Percentiles rank a stretch among this genome's conserved stretches.
Conservation (phyloP, 305 asterid genomes). For the Solanum aculeatissimum region DNA sequence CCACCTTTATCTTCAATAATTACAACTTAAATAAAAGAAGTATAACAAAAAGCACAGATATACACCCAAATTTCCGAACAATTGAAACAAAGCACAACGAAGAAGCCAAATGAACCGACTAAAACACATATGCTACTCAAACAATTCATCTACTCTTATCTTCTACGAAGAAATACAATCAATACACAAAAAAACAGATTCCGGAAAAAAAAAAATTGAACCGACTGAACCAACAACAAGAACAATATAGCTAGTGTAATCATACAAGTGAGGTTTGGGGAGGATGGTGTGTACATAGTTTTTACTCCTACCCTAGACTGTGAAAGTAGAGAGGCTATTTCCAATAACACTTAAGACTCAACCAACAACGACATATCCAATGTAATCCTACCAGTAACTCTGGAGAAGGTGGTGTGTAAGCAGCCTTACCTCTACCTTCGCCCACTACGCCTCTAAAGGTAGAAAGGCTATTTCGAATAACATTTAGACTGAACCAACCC, state of each 20-base stretch:
- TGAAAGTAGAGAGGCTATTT: neutral
- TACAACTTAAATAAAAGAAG: neutral
- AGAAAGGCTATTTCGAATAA: neutral
- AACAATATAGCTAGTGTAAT: neutral
- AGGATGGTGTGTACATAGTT: neutral
- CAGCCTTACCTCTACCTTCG: neutral
- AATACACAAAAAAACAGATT: neutral
- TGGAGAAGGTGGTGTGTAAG: neutral
- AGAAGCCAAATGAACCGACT: neutral
- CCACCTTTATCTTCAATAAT: neutral
- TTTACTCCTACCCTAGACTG: neutral
- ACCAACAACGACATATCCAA: neutral
- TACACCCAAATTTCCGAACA: neutral
- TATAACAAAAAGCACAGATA: neutral
- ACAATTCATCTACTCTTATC: neutral
- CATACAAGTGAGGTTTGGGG: neutral
- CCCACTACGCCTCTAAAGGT: neutral
- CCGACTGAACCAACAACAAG: neutral
- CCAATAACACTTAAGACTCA: neutral
- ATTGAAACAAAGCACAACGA: neutral
- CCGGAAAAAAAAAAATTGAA: neutral
- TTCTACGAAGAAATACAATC: neutral
- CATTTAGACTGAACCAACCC: neutral
- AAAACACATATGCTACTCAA: neutral
- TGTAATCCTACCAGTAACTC: neutral